Evolutionary conservation across 495 filamentous ascomycete species (phyloP).

Genomic region (Ascobolus immersus): DNA sequence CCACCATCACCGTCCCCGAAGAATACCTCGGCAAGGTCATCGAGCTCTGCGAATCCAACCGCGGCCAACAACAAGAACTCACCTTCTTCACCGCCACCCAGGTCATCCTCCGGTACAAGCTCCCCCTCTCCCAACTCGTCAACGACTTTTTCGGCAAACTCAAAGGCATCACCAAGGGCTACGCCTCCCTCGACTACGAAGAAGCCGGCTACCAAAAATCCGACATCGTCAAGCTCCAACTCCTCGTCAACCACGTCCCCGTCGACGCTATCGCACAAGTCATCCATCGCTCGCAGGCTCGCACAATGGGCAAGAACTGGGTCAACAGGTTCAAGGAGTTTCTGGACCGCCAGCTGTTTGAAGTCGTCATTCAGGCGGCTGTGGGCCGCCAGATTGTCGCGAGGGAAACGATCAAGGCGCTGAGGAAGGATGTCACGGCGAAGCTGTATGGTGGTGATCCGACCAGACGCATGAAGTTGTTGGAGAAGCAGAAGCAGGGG

Average conservation of each 20-base stretch:
- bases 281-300: slow-evolving; percentile 54
- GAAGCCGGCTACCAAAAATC: slow-evolving; percentile 67
- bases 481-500: slow-evolving; percentile 95
- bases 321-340: slow-evolving; percentile 93
- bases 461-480: slow-evolving; percentile 50
- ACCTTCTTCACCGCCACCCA: slow-evolving; percentile 85
- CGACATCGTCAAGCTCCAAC: slow-evolving; percentile 66
- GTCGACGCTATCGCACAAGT: slow-evolving; percentile 88
- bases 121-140: slow-evolving; percentile 68
- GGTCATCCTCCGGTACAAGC: slow-evolving; percentile 79
- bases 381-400: slow-evolving; percentile 66
- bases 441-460: slow-evolving; percentile 89
- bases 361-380: slow-evolving; percentile 82
- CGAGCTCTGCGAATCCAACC: slow-evolving; percentile 75
- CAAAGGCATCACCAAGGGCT: slow-evolving; percentile 64
- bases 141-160: slow-evolving; percentile 96
- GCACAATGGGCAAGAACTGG: slow-evolving; percentile 57
- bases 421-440: slow-evolving; percentile 75
- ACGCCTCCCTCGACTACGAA: slow-evolving; percentile 28
- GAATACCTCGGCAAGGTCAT: slow-evolving; percentile 87
- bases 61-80: slow-evolving; percentile 60
- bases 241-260: slow-evolving; percentile 75
- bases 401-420: slow-evolving; percentile 85
- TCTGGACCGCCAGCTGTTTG: slow-evolving; percentile 86
- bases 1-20: slow-evolving; percentile 74